Conservation (phyloP, 768 basidiomycete species). For the Lactarius tabidus region DNA sequence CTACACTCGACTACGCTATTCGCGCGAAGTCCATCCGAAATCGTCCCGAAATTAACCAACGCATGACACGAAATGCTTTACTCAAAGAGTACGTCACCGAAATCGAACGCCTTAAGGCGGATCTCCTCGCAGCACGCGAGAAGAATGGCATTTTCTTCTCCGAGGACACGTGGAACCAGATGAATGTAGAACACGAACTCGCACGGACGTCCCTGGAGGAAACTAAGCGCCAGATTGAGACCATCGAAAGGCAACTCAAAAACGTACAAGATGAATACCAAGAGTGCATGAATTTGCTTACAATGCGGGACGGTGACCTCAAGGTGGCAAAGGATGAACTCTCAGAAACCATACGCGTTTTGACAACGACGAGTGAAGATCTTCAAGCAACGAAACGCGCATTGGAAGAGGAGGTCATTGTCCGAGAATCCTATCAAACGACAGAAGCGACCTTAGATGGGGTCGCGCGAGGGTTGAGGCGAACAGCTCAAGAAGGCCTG, state of each 20-base stretch:
- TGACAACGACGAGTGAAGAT: constrained; percentile 54
- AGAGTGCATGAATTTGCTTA: constrained; percentile 74
- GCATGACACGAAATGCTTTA: constrained; percentile 87
- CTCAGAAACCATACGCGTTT: constrained; percentile 44
- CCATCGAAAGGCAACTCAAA: constrained; percentile 77
- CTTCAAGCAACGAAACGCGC: constrained; percentile 53
- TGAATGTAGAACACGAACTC: constrained; percentile 72
- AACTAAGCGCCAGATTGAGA: constrained; percentile 74
- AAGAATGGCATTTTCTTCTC: constrained; percentile 96
- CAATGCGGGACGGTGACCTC: constrained; percentile 73
- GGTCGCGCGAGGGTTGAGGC: constrained; percentile 69
- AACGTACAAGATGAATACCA: constrained; percentile 88
- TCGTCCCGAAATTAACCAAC: constrained; percentile 91
- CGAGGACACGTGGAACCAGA: constrained; percentile 84
- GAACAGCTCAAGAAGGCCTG: constrained; percentile 61
- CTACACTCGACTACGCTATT: constrained; percentile 94
- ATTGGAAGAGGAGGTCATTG: constrained; percentile 74
- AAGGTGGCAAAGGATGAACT: constrained; percentile 56
- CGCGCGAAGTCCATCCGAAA: constrained; percentile 95
- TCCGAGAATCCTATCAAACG: constrained; percentile 71
- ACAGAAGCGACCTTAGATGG: constrained; percentile 67
- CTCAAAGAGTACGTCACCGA: constrained; percentile 92
- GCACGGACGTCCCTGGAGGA: constrained; percentile 76
- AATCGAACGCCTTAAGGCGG: constrained; percentile 88
- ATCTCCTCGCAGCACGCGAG: constrained; percentile 86